A percentile compares a stretch with the other conserved stretches of the same genome.
Conservation (phyloP, 1,284 basidiomycete genomes). For the Sparassis latifolia region DNA sequence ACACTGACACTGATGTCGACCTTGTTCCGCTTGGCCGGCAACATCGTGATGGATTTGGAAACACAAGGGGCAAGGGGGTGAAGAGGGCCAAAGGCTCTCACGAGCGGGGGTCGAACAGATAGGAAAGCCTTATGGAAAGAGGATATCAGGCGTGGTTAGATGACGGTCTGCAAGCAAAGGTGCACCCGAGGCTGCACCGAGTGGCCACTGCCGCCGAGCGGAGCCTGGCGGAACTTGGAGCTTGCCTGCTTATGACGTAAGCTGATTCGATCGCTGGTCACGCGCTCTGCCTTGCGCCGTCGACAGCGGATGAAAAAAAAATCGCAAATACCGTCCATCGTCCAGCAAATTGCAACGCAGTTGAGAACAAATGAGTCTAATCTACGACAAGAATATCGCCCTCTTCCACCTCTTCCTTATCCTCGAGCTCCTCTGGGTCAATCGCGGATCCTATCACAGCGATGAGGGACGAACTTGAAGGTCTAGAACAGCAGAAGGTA, state of each 20-base stretch:
- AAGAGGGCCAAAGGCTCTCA: constrained; percentile 20
- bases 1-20: constrained; percentile 79
- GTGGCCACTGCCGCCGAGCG: constrained; percentile 6
- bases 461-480: not conserved
- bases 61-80: constrained; percentile 12
- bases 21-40: constrained; percentile 82
- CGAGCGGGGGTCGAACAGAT: constrained; percentile 10
- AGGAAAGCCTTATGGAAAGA: constrained; percentile 11
- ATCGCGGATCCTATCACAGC: not conserved
- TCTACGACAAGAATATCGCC: constrained; percentile 1
- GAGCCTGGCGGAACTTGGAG: constrained; percentile 12
- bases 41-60: constrained; percentile 44
- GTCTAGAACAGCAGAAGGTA: constrained; percentile 3
- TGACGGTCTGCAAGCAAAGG: constrained; percentile 8
- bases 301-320: too few relatives aligned
- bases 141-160: constrained; percentile 6
- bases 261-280: constrained; percentile 1
- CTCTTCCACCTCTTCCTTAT: not conserved
- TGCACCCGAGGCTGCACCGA: constrained; percentile 1
- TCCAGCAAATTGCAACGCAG: too few relatives aligned
- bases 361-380: not conserved
- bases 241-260: constrained; percentile 6
- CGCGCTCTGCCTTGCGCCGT: too few relatives aligned
- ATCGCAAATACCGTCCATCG: too few relatives aligned
- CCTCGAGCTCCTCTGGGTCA: not conserved